These are phyloP conservation scores for Vanrija sp. DNA, from an alignment of 1,284 basidiomycete species.

Conservation along the genomic window DNA sequence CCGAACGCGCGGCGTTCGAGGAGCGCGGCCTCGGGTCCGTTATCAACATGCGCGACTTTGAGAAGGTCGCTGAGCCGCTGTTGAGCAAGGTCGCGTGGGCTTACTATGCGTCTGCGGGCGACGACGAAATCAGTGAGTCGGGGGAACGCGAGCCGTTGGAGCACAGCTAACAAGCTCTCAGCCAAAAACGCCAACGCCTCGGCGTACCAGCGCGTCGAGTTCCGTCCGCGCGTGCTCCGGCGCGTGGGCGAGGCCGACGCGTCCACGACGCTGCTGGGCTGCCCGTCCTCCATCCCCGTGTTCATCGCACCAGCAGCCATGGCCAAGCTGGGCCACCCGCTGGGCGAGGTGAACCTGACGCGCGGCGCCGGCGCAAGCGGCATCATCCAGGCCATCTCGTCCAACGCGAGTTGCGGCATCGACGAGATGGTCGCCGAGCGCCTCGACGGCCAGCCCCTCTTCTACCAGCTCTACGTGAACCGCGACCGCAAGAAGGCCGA, in stretches of 20 bases:
- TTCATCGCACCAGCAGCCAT: constrained; percentile 82
- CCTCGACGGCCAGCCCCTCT: constrained; percentile 46
- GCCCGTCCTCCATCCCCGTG: constrained; percentile 68
- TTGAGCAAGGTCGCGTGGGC: constrained; percentile 69
- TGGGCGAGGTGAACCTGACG: constrained; percentile 81
- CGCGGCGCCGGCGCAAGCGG: constrained; percentile 63
- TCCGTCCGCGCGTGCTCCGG: constrained; percentile 73
- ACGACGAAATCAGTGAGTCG: constrained; percentile 70
- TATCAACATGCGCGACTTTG: constrained; percentile 42
- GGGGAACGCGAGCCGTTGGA: too few relatives aligned
- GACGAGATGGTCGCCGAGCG: constrained; percentile 54
- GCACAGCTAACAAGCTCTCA: too few relatives aligned
- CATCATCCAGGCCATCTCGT: constrained; percentile 66
- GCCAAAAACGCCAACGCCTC: constrained; percentile 60
- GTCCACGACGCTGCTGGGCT: constrained; percentile 71
- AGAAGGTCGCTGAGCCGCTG: constrained; percentile 59
- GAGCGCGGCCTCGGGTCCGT: constrained; percentile 38
- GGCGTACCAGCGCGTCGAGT: constrained; percentile 75
- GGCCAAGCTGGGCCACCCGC: constrained; percentile 84
- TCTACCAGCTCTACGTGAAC: constrained; percentile 56
- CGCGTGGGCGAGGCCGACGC: constrained; percentile 66
- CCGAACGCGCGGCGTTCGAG: constrained; percentile 35
- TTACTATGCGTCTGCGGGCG: constrained; percentile 77
- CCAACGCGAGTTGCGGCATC: constrained; percentile 51
- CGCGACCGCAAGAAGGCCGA: constrained; percentile 53